Conservation (phyloP, 2,329 filamentous ascomycete genomes). For the Graphiopsis chlorocephala region DNA sequence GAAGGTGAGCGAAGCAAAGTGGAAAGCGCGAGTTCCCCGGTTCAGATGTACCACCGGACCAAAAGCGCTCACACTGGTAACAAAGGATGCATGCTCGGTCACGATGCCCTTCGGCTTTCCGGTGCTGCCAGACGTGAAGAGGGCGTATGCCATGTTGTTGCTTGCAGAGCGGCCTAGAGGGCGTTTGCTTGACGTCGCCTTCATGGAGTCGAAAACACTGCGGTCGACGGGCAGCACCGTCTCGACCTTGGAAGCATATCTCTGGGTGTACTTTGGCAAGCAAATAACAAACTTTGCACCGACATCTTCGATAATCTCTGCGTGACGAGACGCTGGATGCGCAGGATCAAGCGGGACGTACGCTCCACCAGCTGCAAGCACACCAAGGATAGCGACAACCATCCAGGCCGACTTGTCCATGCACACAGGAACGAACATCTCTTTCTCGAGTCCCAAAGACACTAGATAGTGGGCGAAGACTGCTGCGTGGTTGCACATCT, state of each 20-base stretch:
- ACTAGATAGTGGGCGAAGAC: constrained; percentile 10
- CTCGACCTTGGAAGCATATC: constrained; percentile 3
- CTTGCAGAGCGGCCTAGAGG: constrained; percentile 15
- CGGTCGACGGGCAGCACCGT: constrained; percentile 16
- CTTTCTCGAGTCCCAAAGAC: constrained; percentile 1
- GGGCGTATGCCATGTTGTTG: constrained; percentile 18
- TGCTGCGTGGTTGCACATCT: constrained; percentile 12
- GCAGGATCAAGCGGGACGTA: constrained; percentile 20
- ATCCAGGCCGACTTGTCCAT: constrained; percentile 34
- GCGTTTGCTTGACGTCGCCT: constrained; percentile 4
- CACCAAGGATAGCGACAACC: constrained; percentile 38
- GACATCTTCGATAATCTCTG: constrained; percentile 11
- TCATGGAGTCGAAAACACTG: constrained; percentile 19
- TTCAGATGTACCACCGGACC: neutral
- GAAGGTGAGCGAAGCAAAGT: constrained; percentile 20
- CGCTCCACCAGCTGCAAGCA: constrained; percentile 39
- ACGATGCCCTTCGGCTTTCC: constrained; percentile 20
- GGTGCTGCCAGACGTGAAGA: constrained; percentile 21
- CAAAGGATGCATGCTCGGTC: constrained; percentile 13
- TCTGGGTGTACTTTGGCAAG: constrained; percentile 7
- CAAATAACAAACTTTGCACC: constrained; percentile 9
- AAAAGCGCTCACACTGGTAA: constrained; percentile 4
- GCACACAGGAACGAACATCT: constrained; percentile 13
- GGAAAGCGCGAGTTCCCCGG: constrained; percentile 15
- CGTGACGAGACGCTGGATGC: constrained; percentile 14